Base-by-base conservation (phyloP, 2,329 filamentous ascomycete species). In the Exophiala sideris region DNA sequence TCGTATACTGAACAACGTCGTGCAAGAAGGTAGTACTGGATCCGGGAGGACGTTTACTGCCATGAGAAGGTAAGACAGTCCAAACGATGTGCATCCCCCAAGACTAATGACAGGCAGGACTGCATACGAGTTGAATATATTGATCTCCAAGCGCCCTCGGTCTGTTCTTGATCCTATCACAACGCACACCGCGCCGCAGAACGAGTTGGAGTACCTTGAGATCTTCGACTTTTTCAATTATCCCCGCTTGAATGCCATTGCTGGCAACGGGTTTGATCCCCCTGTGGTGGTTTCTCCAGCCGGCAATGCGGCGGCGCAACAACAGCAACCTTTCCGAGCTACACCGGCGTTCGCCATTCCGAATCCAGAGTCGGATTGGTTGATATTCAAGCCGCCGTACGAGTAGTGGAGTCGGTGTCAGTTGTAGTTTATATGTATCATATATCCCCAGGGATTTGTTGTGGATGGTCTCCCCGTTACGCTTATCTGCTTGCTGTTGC, bases 141-240 rank as follows among this genome's bases (percentile, higher is more conserved):
- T 96, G 29, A 95, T 96, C 56, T 91, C 88, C 3, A 80, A 88
- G 8, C 89, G 95, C 69, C 89, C 89, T 8, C 59, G 50, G 10
- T 56, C 57, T 65, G 68, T 63, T 52, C 53, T 57, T 16, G 50
- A 59, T 56, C 10, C 56, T 9, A 29, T 49, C n/a, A 60, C 53
- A 18, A 59, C 60, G 3, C 54, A 61, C 36, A 58, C 51, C 29
- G 54, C 56, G 10, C 45, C 56, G 10, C 56, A 54, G 29, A 61
- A 87, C 1, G 89, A 95, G 66, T 76, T 96, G 3, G 91, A 95
- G 67, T 95, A 95, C 67, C 76, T 96, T 2, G 91, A 96, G 64
- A 87, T 96, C 0, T 96, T 96, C 67, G 89, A 94, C 64, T 96
- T 95, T 68, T 96, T 96, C 77, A 96, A 96, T 67, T 84, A 95